Evolutionary conservation across 768 basidiomycete genomes (phyloP).

Genomic region (Tylopilus sp.): DNA sequence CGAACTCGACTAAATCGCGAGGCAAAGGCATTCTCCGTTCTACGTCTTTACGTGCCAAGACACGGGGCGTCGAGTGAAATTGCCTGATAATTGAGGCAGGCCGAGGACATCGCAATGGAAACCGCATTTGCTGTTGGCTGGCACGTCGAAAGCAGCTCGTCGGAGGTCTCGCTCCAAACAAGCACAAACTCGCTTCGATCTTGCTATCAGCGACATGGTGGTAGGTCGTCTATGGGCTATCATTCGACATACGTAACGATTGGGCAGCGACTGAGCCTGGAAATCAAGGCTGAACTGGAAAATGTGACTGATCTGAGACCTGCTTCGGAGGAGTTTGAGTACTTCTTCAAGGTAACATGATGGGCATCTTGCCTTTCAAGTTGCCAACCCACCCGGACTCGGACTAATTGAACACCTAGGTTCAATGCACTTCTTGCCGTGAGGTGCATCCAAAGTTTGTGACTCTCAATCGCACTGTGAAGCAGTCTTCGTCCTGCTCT

Average conservation of each 20-base stretch:
- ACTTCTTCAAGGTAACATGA: constrained; percentile 64
- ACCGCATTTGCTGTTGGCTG: constrained; percentile 16
- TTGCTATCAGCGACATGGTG: constrained; percentile 39
- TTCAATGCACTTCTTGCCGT: constrained; percentile 77
- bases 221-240: constrained; percentile 35
- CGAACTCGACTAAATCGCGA: constrained; percentile 33
- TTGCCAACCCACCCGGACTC: too few relatives aligned
- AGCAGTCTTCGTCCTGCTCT: background rate
- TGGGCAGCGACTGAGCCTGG: constrained; percentile 53
- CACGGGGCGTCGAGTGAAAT: constrained; percentile 24
- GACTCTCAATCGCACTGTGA: constrained; percentile 66
- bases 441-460: constrained; percentile 73
- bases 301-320: constrained; percentile 71
- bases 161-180: constrained; percentile 20
- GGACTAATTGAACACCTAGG: constrained; percentile 36
- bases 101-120: constrained; percentile 17
- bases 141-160: background rate
- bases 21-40: constrained; percentile 35
- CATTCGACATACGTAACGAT: background rate
- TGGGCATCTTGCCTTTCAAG: too few relatives aligned
- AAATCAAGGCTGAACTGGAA: constrained; percentile 78
- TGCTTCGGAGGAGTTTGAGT: constrained; percentile 67
- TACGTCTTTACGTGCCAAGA: constrained; percentile 15
- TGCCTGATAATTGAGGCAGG: constrained; percentile 11
- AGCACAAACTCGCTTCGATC: constrained; percentile 16